phyloP scores from a whole-genome alignment of 768 basidiomycete genomes.

The Suillus spraguei region DNA sequence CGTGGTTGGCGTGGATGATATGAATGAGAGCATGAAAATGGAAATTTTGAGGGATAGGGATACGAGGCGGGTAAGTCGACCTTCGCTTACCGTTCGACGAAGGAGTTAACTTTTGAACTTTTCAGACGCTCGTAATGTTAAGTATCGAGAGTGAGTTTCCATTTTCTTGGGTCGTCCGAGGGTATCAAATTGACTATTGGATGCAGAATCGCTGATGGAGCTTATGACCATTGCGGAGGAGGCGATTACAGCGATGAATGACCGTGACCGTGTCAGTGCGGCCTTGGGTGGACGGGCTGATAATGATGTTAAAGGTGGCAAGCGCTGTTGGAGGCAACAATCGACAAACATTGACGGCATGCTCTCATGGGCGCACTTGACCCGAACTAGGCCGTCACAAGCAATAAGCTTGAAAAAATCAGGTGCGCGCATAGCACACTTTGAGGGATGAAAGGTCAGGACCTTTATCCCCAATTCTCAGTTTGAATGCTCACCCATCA shows the following conservation, averaged over 20 bases:
- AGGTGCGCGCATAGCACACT: background rate
- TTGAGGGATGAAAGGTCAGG: background rate
- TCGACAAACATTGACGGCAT: too few species aligned
- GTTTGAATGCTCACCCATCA: background rate
- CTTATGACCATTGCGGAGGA: conserved; percentile 37
- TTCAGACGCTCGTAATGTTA: conserved; percentile 44
- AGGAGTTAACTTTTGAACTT: background rate
- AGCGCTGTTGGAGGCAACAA: background rate
- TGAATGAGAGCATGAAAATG: conserved; percentile 36
- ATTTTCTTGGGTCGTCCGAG: background rate
- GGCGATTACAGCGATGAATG: conserved; percentile 31
- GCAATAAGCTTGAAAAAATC: background rate
- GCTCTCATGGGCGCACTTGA: background rate
- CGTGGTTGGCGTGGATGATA: conserved; percentile 34
- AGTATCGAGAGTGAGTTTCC: conserved; percentile 47
- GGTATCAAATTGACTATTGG: background rate
- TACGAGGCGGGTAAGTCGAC: conserved; percentile 40
- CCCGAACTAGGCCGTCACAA: background rate
- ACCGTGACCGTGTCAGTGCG: conserved; percentile 30
- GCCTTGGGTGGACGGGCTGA: conserved; percentile 11
- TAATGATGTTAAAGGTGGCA: background rate
- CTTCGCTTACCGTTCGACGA: background rate
- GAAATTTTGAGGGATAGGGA: conserved; percentile 48
- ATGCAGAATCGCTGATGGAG: conserved; percentile 34
- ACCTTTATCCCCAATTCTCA: background rate